Evolutionary conservation across 2,329 filamentous ascomycete genomes (phyloP).

Genomic region (Penicillium capsulatum): DNA sequence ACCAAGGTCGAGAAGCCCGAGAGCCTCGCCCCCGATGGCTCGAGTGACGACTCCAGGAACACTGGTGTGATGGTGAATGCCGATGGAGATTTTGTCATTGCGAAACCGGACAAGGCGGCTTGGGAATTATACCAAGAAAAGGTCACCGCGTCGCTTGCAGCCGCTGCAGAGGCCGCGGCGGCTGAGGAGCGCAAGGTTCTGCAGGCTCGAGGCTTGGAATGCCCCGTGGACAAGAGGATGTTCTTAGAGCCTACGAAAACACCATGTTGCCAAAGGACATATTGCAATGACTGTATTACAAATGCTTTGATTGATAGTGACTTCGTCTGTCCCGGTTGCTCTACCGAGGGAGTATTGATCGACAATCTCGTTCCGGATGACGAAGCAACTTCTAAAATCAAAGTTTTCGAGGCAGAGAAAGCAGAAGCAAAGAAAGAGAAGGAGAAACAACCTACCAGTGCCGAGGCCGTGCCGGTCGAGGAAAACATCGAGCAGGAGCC

Average conservation of each 20-base stretch:
- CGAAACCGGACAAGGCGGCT: conserved; percentile 87
- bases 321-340: conserved; percentile 89
- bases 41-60: conserved; percentile 74
- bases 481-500: conserved; percentile 13
- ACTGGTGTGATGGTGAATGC: conserved; percentile 96
- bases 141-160: conserved; percentile 77
- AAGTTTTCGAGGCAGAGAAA: conserved; percentile 62
- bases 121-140: conserved; percentile 98
- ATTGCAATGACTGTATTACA: conserved; percentile 99
- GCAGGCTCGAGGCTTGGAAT: conserved; percentile 82
- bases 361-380: conserved; percentile 84
- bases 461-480: conserved; percentile 23
- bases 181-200: conserved; percentile 78
- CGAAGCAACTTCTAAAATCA: conserved; percentile 72
- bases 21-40: conserved; percentile 66
- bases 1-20: conserved; percentile 92
- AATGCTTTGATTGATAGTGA: conserved; percentile 98
- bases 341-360: conserved; percentile 84
- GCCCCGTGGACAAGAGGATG: conserved; percentile 94
- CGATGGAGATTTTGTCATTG: conserved; percentile 95
- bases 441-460: conserved; percentile 31
- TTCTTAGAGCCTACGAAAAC: conserved; percentile 99
- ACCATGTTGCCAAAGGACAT: conserved; percentile 95
- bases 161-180: conserved; percentile 73
- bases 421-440: conserved; percentile 43